Evolutionary conservation across 257 asterid genomes (phyloP), one percentile per base, ranked within the genome.

Genomic region (Solanum piurae): DNA sequence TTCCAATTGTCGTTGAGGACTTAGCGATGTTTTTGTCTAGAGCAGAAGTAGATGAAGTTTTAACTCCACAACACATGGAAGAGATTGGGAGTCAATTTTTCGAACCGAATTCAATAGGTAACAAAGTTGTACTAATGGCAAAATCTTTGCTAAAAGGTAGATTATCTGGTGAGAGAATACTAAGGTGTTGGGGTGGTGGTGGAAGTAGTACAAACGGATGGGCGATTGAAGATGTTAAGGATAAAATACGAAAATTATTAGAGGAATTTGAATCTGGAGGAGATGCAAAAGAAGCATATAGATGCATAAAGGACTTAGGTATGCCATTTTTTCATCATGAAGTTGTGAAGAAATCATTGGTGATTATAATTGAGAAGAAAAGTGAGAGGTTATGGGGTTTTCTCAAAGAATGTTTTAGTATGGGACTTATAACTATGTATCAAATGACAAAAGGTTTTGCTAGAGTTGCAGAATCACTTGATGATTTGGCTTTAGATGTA

Each of bases 261-360:
- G 98, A 94, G 84, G 98, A 97, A 87, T 95, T 87, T 20, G 98
- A 89, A 74, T 93, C 95, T 0, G 99, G 98, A 3, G 99, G 99
- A 13, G 99, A 94, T 80, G 91, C 90, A 1, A 89, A 94, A 25
- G 99, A 97, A 90, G 98, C 99, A 2, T 94, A 96, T 73, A 87
- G 95, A 4, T 97, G 99, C 93, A 94, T 97, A 87, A 97, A 94
- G 91, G 99, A 96, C 69, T 83, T 96, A 20, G 95, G 98, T 13
- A 96, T 96, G 98, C 98, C 99, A 23, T 96, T 96, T 74, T 96
- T 96, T 36, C 99, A 96, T 80, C 99, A 96, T 75, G 98, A 96
- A 83, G 99, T 95, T 3, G 98, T 96, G 87, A 96, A 96, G 89
- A 96, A 94, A 85, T 89, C 92, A 6, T 21, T 97, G 85, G 96